Evolutionary conservation across 257 asterid genomes (phyloP).

Genomic region (Penstemon davidsonii): DNA sequence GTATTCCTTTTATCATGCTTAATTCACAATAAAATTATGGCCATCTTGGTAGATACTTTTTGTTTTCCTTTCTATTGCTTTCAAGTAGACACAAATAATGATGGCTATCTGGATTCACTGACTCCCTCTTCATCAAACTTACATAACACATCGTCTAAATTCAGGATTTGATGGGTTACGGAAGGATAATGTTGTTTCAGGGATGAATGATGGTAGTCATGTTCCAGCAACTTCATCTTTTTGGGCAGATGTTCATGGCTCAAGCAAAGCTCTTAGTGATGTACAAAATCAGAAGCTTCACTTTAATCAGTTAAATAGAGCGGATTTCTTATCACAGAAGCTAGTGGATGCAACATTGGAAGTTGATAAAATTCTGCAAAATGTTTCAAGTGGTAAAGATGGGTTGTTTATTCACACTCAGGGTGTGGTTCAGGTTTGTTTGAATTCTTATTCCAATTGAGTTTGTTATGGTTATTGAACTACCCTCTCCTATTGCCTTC

Average conservation of each 20-base stretch:
- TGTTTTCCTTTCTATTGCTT: neutral
- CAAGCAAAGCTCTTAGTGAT: constrained; percentile 12
- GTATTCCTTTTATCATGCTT: neutral
- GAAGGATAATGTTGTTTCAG: constrained; percentile 13
- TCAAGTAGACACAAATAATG: neutral
- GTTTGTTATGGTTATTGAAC: neutral
- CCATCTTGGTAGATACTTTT: neutral
- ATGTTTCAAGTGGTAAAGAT: constrained; percentile 12
- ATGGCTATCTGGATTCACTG: neutral
- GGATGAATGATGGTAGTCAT: neutral
- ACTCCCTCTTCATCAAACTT: neutral
- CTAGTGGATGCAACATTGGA: constrained; percentile 20
- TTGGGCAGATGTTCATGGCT: constrained; percentile 8
- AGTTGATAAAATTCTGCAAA: constrained; percentile 15
- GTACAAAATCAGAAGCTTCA: neutral
- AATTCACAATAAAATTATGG: too few species aligned
- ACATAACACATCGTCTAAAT: neutral
- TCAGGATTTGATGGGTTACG: constrained; percentile 18
- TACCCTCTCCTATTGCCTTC: neutral
- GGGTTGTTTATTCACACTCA: constrained; percentile 1
- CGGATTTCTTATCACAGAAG: constrained; percentile 28
- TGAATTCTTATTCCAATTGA: neutral
- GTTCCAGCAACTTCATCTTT: constrained; percentile 7
- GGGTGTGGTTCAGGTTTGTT: constrained; percentile 17
- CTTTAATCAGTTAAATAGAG: constrained; percentile 11